These are phyloP conservation scores for Nosema bombycis DNA, from an alignment of 371 early-diverging fungal genomes.

Conservation along the genomic window DNA sequence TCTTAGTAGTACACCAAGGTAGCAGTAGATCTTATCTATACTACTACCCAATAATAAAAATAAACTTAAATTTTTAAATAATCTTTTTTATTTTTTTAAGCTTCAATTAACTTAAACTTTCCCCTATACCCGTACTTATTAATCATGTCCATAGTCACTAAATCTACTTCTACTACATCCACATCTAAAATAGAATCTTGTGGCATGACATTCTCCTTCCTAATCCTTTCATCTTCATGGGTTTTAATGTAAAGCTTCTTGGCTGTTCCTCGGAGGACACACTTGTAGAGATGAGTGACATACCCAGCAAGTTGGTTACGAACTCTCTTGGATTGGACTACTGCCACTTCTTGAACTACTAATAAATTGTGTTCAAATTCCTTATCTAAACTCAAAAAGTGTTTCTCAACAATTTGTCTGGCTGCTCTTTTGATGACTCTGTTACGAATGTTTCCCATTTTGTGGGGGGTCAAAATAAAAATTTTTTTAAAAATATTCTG, in stretches of 20 bases:
- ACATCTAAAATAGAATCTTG: slow-evolving; percentile 91
- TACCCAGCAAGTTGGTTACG: slow-evolving; percentile 99
- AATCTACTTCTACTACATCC: slow-evolving; percentile 83
- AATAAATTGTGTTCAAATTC: slow-evolving; percentile 99
- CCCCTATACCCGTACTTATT: slow-evolving; percentile 60
- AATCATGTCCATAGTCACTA: slow-evolving; percentile 71
- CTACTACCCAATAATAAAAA: background rate
- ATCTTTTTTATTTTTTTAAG: background rate
- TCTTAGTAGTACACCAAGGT: too few species aligned
- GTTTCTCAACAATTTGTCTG: slow-evolving; percentile 96
- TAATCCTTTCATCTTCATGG: slow-evolving; percentile 98
- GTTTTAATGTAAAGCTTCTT: slow-evolving; percentile 99
- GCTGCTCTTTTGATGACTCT: slow-evolving; percentile 99
- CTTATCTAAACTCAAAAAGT: slow-evolving; percentile 93
- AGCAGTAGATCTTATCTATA: too few species aligned
- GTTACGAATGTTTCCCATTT: slow-evolving; percentile 69
- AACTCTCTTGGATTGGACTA: slow-evolving; percentile 94
- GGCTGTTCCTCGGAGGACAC: slow-evolving; percentile 94
- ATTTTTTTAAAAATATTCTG: background rate
- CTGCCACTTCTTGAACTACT: slow-evolving; percentile 90
- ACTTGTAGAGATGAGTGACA: slow-evolving; percentile 99
- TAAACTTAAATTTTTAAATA: background rate
- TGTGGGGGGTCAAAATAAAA: slow-evolving; percentile 28
- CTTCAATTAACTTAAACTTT: slow-evolving; percentile 47
- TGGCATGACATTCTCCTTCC: slow-evolving; percentile 98